Evolutionary conservation across 225 moss, liverwort and hornwort species (phyloP).

Genomic region (Physcomitrium patens): DNA sequence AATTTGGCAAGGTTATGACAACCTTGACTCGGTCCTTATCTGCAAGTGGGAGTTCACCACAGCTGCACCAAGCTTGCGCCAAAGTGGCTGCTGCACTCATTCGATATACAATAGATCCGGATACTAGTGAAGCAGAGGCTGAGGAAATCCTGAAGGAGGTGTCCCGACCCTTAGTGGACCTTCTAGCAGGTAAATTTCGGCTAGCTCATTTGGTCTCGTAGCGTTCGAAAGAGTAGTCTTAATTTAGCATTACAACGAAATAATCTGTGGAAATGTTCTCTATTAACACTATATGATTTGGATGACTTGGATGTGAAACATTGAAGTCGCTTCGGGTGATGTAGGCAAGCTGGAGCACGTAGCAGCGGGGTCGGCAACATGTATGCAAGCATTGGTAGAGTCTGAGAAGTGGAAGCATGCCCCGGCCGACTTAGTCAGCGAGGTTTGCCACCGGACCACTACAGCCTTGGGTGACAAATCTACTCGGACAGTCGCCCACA

Average conservation of each 20-base stretch:
- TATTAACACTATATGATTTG: background rate
- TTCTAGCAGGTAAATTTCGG: conserved; percentile 49
- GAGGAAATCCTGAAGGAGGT: conserved; percentile 68
- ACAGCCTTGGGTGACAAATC: conserved; percentile 73
- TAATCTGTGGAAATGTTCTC: background rate
- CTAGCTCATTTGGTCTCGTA: background rate
- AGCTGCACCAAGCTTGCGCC: conserved; percentile 85
- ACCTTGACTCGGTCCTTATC: conserved; percentile 71
- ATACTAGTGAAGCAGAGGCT: conserved; percentile 49
- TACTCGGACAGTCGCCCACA: conserved; percentile 77
- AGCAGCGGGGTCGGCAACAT: conserved; percentile 80
- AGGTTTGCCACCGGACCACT: conserved; percentile 68
- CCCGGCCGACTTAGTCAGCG: conserved; percentile 61
- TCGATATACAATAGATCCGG: conserved; percentile 66
- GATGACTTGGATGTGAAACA: conserved; percentile 2
- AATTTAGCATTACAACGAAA: background rate
- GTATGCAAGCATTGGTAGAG: conserved; percentile 85
- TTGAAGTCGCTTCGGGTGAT: background rate
- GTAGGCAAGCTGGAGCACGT: conserved; percentile 71
- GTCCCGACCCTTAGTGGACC: conserved; percentile 62
- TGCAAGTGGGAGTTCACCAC: conserved; percentile 76
- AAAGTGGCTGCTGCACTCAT: conserved; percentile 77
- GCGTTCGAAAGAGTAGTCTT: background rate
- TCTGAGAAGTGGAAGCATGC: conserved; percentile 85
- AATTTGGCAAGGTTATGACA: conserved; percentile 77